phyloP scores from a whole-genome alignment of 2,329 filamentous ascomycete genomes.

The Cryphonectria naterciae region DNA sequence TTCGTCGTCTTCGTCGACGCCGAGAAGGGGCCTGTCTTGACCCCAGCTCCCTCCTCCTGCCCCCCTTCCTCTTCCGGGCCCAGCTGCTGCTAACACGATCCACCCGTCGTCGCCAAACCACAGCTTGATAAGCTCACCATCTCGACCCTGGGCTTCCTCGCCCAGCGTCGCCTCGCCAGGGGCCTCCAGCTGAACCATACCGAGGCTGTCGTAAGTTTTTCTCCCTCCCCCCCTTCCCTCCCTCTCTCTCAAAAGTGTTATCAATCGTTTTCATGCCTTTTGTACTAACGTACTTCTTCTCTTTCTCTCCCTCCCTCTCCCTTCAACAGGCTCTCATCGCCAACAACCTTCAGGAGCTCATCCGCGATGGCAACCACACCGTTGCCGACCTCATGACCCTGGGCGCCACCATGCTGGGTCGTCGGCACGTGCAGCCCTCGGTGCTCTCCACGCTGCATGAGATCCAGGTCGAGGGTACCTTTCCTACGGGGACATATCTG shows the following conservation, averaged over 20 bases:
- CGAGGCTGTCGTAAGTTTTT: slow-evolving; percentile 72
- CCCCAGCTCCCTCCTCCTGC: neutral
- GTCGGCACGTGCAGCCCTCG: slow-evolving; percentile 85
- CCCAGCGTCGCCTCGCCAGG: slow-evolving; percentile 84
- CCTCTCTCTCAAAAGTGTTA: neutral
- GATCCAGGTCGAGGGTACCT: slow-evolving; percentile 93
- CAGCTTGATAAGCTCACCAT: slow-evolving; percentile 96
- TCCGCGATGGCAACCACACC: slow-evolving; percentile 91
- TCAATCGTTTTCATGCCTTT: neutral
- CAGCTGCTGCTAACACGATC: slow-evolving; percentile 19
- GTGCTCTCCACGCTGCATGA: slow-evolving; percentile 79
- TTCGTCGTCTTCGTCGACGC: neutral
- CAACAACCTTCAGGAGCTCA: slow-evolving; percentile 90
- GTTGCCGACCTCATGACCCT: slow-evolving; percentile 93
- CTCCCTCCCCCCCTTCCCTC: neutral
- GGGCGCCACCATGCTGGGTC: slow-evolving; percentile 89
- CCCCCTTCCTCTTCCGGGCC: slow-evolving; percentile 1
- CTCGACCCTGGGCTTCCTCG: slow-evolving; percentile 83
- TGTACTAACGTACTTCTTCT: neutral
- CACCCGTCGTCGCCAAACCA: slow-evolving; percentile 1
- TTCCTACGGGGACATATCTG: slow-evolving; percentile 86
- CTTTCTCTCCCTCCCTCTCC: neutral
- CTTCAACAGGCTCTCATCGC: slow-evolving; percentile 70
- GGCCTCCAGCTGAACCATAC: slow-evolving; percentile 89
- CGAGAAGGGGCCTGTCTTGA: neutral